Base-by-base conservation (phyloP, 1,284 basidiomycete genomes). In the Anthracocystis panici-leucophaei region DNA sequence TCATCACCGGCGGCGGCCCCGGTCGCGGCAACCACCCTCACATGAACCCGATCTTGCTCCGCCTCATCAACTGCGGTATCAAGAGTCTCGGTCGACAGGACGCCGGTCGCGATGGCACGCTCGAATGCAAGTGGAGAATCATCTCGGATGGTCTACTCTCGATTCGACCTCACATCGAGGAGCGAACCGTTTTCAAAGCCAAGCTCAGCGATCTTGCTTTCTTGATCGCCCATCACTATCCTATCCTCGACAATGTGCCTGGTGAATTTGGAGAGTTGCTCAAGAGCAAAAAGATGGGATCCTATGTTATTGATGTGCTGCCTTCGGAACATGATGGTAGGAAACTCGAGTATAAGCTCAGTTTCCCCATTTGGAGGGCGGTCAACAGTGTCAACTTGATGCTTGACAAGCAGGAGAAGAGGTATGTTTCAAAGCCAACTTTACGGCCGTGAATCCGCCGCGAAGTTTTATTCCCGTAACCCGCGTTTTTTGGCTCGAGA, bases 31-130 rank as follows among this genome's bases (percentile, higher is more conserved):
- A 70, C 46, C 82, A 83, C 57, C 80, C 77, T 20, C 67, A 72
- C 53, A 69, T 79, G 72, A 84, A 95, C 85, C 95, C 92, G 83
- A 89, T 90, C 42, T 90, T 91, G 27, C 89, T 98, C 62, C 91
- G 97, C 2, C 90, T 99, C 64, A 91, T 96, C 80, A 91, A 92
- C 35, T 92, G 93, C 45, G 97, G 97, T 33, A 94, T 95, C 62
- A 97, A 97, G 86, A 83, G 88, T 18, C 89, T 91, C 72, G 87
- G 87, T 5, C 86, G 89, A 29, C 89, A 90, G 81, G 89, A 90
- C 71, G 86, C 86, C 21, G 79, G 82, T 54, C 86, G 87, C 33
- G 84, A 85, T 25, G 81, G 55, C 14, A 77, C 79, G 20, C 84
- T 86, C 57, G 89, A 90, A 41, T 89, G 89, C 85, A 88, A 88